Percentiles rank a stretch among this genome's conserved stretches.
Evolutionary conservation across 2,329 filamentous ascomycete species (phyloP).

Genomic region (Fusarium temperatum): DNA sequence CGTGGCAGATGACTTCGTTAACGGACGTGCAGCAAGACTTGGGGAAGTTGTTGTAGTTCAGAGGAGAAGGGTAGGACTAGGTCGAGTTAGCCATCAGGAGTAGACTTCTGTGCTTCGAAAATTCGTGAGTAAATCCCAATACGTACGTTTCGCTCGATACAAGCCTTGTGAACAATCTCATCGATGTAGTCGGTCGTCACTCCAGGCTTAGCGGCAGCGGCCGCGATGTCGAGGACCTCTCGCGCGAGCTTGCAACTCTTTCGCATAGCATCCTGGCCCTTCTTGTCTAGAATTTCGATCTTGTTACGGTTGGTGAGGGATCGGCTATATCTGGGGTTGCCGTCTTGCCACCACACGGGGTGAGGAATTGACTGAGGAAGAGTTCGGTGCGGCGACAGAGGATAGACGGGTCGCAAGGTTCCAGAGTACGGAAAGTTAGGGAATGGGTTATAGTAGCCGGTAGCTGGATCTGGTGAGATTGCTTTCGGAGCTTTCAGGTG

Average conservation of each 20-base stretch:
- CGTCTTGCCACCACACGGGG: constrained; percentile 89
- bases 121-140: neutral
- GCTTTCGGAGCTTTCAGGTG: constrained; percentile 79
- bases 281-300: constrained; percentile 81
- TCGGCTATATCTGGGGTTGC: constrained; percentile 72
- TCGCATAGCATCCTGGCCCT: constrained; percentile 88
- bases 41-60: constrained; percentile 96
- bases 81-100: neutral
- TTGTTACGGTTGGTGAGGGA: constrained; percentile 77
- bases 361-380: constrained; percentile 83
- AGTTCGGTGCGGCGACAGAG: constrained; percentile 75
- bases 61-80: constrained; percentile 90
- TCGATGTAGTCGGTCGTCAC: constrained; percentile 97
- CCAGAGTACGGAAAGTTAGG: constrained; percentile 88
- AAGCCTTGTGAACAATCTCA: constrained; percentile 93
- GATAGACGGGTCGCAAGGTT: constrained; percentile 84
- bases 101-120: neutral
- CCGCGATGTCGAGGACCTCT: constrained; percentile 93
- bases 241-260: constrained; percentile 87
- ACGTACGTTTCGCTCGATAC: constrained; percentile 87
- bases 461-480: constrained; percentile 90
- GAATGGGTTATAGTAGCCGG: constrained; percentile 91
- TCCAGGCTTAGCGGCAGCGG: constrained; percentile 83
- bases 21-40: constrained; percentile 97
- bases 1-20: constrained; percentile 99